These are phyloP conservation scores for Aechmea fasciata DNA, from an alignment of 176 grass and related monocot genomes.

Conservation along the genomic window DNA sequence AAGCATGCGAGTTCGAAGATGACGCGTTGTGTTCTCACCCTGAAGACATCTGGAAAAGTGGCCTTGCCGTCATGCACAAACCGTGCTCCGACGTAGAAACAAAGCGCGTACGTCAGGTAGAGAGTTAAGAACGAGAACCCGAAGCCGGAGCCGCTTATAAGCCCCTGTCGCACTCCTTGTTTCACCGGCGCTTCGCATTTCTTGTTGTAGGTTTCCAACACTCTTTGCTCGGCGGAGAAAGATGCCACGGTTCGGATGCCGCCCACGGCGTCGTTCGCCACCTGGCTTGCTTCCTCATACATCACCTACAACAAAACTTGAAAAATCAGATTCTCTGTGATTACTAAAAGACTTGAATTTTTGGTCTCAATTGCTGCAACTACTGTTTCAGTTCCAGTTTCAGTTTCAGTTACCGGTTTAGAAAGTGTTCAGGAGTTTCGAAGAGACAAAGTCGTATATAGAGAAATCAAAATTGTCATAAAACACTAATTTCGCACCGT, in stretches of 20 bases:
- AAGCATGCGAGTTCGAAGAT: neutral
- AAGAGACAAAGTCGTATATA: too few species aligned
- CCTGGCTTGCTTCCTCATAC: slow-evolving; percentile 82
- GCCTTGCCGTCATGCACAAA: slow-evolving; percentile 39
- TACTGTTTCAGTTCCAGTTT: too few species aligned
- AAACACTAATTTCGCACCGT: too few species aligned
- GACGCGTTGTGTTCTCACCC: slow-evolving; percentile 28
- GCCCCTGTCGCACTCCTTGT: slow-evolving; percentile 50
- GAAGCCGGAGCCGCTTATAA: slow-evolving; percentile 59
- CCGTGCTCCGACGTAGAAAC: slow-evolving; percentile 66
- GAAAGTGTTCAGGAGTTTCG: too few species aligned
- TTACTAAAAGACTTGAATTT: neutral
- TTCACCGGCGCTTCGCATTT: slow-evolving; percentile 68
- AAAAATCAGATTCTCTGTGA: neutral
- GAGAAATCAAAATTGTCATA: too few species aligned
- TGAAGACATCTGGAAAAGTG: slow-evolving; percentile 51
- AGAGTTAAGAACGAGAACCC: slow-evolving; percentile 64
- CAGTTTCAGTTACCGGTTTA: too few species aligned
- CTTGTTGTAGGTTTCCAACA: slow-evolving; percentile 40
- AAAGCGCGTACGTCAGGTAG: slow-evolving; percentile 55
- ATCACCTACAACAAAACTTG: slow-evolving; percentile 25
- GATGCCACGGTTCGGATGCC: slow-evolving; percentile 78
- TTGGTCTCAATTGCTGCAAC: too few species aligned
- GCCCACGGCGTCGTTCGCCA: slow-evolving; percentile 65
- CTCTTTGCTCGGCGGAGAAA: slow-evolving; percentile 51